These are phyloP conservation scores for Niebla homalea DNA, from an alignment of 495 filamentous ascomycete genomes.

Conservation along the genomic window DNA sequence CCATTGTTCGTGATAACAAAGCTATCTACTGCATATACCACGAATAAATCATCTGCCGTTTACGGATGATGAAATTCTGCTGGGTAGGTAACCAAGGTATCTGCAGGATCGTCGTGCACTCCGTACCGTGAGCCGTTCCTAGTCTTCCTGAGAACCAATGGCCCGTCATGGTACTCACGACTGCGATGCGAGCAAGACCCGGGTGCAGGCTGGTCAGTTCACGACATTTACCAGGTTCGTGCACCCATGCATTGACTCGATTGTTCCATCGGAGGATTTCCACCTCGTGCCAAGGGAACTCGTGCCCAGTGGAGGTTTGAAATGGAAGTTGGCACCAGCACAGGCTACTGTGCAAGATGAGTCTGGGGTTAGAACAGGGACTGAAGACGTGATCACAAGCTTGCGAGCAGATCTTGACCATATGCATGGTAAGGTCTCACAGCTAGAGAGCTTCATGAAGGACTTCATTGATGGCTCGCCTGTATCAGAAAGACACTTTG, in stretches of 20 bases:
- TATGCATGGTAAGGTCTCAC: background rate
- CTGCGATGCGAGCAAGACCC: background rate
- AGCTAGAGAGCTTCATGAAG: background rate
- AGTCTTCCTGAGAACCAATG: too few relatives aligned
- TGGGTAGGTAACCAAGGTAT: too few relatives aligned
- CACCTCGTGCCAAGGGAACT: constrained; percentile 4
- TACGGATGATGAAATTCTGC: too few relatives aligned
- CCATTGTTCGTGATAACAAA: too few relatives aligned
- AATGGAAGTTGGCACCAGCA: background rate
- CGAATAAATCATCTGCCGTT: too few relatives aligned
- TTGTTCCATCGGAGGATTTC: background rate
- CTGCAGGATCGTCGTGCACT: too few relatives aligned
- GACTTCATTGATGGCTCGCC: background rate
- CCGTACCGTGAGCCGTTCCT: too few relatives aligned
- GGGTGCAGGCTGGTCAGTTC: constrained; percentile 1
- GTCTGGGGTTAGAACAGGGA: background rate
- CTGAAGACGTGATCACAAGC: background rate
- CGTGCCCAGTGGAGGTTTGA: background rate
- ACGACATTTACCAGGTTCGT: background rate
- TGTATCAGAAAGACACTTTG: too few relatives aligned
- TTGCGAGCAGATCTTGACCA: background rate
- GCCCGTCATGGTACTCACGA: too few relatives aligned
- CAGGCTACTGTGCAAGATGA: background rate
- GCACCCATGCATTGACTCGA: constrained; percentile 7
- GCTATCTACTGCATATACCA: too few relatives aligned